Evolutionary conservation across 768 basidiomycete species (phyloP), one percentile per base, ranked within the genome.

Genomic region (Scleroderma bovista): DNA sequence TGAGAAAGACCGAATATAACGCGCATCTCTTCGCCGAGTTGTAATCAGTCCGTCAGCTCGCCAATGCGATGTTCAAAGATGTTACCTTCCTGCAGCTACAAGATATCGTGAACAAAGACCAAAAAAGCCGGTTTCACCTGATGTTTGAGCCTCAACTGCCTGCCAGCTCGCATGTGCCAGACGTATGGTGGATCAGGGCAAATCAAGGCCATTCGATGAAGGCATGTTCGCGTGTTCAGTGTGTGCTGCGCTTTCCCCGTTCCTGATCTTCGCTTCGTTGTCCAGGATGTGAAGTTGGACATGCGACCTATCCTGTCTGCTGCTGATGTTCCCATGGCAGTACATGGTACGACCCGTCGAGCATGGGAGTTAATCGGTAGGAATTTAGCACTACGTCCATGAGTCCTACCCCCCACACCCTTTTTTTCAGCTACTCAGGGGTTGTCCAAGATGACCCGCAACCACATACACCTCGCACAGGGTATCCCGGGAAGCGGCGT

Each of bases 401-500:
- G 33, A n/a, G n/a, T 31, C 13, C 36, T 23, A 8, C 16, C 36
- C 19, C 6, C 40, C 19, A n/a, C n/a, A n/a, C 36, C 6, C 23
- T 36, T 10, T 42, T 44, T 40, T 24, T 43, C 53, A 93, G 91
- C 75, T 13, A 72, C 69, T 7, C 69, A 81, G 54, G 93, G 93
- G 0, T 66, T 96, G 16, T 91, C 86, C 0, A 83, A 76, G 54
- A 96, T 94, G 93, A 75, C 69, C 12, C 75, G 95, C 22, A 95
- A 93, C 60, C 93, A 97, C 60, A 87, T 98, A 34, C 95, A 99
- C 66, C 74, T 96, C 13, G 93, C 94, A 0, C 87, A 93, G 63
- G 84, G 87, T 32, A 69, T 88, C 3, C 71, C 75, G 2, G 80
- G 81, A 1, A 69, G 81, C 2, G 76, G 78, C 6, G 82, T 89